Evolutionary conservation across 139 green algal genomes (phyloP).

Genomic region (Ettlia oleoabundans): DNA sequence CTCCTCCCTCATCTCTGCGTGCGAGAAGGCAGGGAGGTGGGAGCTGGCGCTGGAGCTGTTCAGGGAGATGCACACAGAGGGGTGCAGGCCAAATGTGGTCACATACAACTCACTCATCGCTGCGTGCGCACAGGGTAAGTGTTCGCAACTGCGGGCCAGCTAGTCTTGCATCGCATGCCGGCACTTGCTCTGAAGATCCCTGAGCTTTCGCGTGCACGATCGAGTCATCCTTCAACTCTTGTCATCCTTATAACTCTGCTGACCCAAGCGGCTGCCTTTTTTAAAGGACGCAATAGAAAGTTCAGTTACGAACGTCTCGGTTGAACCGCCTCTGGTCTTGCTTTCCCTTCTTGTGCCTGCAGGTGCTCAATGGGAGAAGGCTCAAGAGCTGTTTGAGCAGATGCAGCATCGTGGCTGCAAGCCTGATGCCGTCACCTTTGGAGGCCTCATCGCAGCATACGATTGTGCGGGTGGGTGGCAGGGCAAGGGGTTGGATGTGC

Average conservation of each 20-base stretch:
- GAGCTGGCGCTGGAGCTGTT: slow-evolving; percentile 86
- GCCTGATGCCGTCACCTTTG: slow-evolving; percentile 90
- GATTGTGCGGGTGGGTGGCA: slow-evolving; percentile 67
- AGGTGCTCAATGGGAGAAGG: slow-evolving; percentile 51
- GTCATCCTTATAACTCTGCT: too few relatives aligned
- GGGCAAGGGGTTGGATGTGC: too few relatives aligned
- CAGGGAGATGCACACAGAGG: slow-evolving; percentile 81
- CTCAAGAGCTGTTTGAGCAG: slow-evolving; percentile 60
- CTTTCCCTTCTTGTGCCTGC: too few relatives aligned
- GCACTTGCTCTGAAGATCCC: too few relatives aligned
- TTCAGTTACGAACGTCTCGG: too few relatives aligned
- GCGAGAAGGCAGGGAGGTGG: slow-evolving; percentile 75
- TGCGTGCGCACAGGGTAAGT: slow-evolving; percentile 61
- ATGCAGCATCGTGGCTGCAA: slow-evolving; percentile 67
- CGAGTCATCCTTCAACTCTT: too few relatives aligned
- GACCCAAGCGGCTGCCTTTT: too few relatives aligned
- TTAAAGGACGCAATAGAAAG: too few relatives aligned
- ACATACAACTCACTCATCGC: slow-evolving; percentile 90
- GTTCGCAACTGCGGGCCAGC: too few relatives aligned
- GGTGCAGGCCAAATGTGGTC: slow-evolving; percentile 80
- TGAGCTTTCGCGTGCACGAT: too few relatives aligned
- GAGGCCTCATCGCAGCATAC: slow-evolving; percentile 81
- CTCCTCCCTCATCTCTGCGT: slow-evolving; percentile 62
- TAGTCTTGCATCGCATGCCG: too few relatives aligned
- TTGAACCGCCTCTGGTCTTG: too few relatives aligned